Percentiles rank a stretch among this genome's conserved stretches.
phyloP scores from a whole-genome alignment of 768 basidiomycete genomes.

The Trametes gibbosa region DNA sequence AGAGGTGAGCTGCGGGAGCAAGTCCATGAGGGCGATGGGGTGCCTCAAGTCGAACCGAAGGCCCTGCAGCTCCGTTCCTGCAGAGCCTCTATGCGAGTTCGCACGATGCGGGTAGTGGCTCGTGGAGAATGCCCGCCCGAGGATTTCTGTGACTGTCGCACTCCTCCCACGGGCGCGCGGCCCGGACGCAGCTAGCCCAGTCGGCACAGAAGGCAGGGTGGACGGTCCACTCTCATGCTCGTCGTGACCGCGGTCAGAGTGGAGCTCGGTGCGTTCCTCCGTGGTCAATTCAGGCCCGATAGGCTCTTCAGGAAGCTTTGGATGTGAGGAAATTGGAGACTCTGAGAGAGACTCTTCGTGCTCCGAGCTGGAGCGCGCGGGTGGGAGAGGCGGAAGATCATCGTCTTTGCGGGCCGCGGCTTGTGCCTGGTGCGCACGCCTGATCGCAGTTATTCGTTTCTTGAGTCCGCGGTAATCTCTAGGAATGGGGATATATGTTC shows the following conservation, averaged over 20 bases:
- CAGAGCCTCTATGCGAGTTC: not conserved
- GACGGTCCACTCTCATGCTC: not conserved
- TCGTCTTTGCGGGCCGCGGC: not conserved
- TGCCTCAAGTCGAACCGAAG: conserved; percentile 9
- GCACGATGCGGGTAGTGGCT: not conserved
- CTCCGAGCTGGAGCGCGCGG: not conserved
- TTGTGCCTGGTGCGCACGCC: conserved; percentile 22
- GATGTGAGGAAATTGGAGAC: too few relatives aligned
- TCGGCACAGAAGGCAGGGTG: not conserved
- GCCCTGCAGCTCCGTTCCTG: not conserved
- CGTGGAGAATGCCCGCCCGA: conserved; percentile 7
- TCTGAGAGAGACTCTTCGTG: not conserved
- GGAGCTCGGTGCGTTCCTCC: not conserved
- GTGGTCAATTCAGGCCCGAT: not conserved
- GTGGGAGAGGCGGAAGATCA: not conserved
- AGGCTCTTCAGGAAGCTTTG: not conserved
- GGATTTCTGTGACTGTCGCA: not conserved
- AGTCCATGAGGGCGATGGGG: conserved; percentile 27
- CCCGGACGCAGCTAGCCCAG: not conserved
- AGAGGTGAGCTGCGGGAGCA: conserved; percentile 56
- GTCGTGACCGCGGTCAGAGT: not conserved
- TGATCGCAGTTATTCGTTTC: conserved; percentile 58
- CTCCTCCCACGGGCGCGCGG: not conserved
- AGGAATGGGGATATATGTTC: not conserved
- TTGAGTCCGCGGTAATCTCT: conserved; percentile 77